phyloP scores from a whole-genome alignment of 768 basidiomycete genomes.

The Nidularia pulvinata region DNA sequence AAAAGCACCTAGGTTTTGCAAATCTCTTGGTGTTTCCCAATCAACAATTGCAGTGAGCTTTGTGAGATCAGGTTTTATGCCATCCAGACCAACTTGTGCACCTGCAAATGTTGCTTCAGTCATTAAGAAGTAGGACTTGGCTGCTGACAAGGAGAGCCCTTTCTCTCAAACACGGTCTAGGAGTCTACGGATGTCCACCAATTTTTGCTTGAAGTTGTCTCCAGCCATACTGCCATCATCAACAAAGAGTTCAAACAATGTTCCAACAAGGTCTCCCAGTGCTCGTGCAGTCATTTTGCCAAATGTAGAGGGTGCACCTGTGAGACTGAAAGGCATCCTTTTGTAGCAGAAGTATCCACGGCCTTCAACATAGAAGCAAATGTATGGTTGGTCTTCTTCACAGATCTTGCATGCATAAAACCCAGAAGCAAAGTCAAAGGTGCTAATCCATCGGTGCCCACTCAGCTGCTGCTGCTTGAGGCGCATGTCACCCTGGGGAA shows the following conservation, averaged over 20 bases:
- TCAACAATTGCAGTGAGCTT: slow-evolving; percentile 32
- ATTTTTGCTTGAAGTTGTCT: slow-evolving; percentile 23
- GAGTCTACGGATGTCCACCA: slow-evolving; percentile 15
- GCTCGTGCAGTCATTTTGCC: slow-evolving; percentile 19
- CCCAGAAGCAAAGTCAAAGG: slow-evolving; percentile 37
- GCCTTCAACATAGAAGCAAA: neutral
- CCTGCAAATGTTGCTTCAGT: slow-evolving; percentile 29
- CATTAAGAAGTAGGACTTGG: slow-evolving; percentile 30
- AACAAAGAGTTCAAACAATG: slow-evolving; percentile 31
- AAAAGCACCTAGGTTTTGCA: slow-evolving; percentile 22
- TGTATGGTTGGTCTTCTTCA: slow-evolving; percentile 14
- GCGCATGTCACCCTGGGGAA: slow-evolving; percentile 35
- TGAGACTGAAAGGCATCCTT: slow-evolving; percentile 36
- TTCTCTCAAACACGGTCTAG: slow-evolving; percentile 18
- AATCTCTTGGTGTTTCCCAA: slow-evolving; percentile 21
- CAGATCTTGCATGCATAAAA: slow-evolving; percentile 18
- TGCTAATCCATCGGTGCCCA: slow-evolving; percentile 27
- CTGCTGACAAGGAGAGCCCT: slow-evolving; percentile 27
- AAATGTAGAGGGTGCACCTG: slow-evolving; percentile 33
- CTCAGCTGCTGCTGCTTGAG: slow-evolving; percentile 31
- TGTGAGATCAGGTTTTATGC: slow-evolving; percentile 24
- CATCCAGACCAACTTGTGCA: slow-evolving; percentile 18
- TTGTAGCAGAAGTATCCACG: slow-evolving; percentile 11
- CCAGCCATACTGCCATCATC: slow-evolving; percentile 32
- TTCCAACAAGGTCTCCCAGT: slow-evolving; percentile 18